Evolutionary conservation across 306 rosid genomes (phyloP), one percentile per base, ranked within the genome.

Genomic region (Amphicarpaea edgeworthii): DNA sequence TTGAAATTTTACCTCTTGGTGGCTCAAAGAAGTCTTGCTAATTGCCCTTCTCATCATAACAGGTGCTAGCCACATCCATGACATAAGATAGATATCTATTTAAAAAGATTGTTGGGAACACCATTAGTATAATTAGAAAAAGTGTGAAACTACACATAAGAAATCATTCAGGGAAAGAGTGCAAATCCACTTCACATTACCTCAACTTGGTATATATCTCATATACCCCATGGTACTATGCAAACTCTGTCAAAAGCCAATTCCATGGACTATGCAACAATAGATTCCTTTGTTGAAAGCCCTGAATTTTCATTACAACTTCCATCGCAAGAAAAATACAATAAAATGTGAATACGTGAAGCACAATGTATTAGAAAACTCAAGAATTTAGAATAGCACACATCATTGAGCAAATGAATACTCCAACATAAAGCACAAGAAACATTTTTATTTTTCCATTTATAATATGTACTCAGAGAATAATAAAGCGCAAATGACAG

Each of bases 61-160:
- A 42, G 98, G 98, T 71, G 82, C 75, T 78, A 96, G 99, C 93
- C 42, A 96, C 98, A 77, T 96, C 99, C 99, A 96, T 96, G 63
- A 96, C 86, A 80, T 96, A 96, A 12, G 98, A 92, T 62, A 96
- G 88, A 75, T 90, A 92, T 68, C 99, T 96, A 75, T 85, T 37
- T 46, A 61, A 43, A 58, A 15, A 54, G 68, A 66, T 79, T 4
- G 75, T 62, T 66, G 70, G 47, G 78, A 69, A 72, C 37, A 68
- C 7, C 45, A 72, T 50, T 20, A 58, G 40, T 17, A 57, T 32
- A 45, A 67, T 51, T 55, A 38, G 20, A 74, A 5, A 16, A 68
- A 24, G 40, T 10, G 61, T 23, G 1, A 43, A 50, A 69, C 42
- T 37, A 32, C 23, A 66, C n/a, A 26, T 5, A 70, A 54, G 21